These are phyloP conservation scores for Mycosphaerella sp. DNA, from an alignment of 2,329 filamentous ascomycete genomes.

Conservation along the genomic window DNA sequence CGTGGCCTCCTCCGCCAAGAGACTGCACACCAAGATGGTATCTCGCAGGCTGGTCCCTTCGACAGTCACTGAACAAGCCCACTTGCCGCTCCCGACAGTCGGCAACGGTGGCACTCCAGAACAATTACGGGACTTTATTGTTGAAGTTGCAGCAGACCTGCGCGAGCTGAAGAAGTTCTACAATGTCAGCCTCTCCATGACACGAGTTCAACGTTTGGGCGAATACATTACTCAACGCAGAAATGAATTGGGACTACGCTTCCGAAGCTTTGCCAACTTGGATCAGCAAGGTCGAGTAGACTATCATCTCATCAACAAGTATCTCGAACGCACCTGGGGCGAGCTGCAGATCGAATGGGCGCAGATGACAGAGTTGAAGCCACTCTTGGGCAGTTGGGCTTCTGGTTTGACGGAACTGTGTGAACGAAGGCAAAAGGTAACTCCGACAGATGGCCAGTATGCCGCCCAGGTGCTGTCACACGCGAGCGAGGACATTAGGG, in stretches of 20 bases:
- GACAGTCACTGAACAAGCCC: not conserved
- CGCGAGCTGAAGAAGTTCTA: conserved; percentile 47
- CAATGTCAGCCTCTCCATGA: conserved; percentile 43
- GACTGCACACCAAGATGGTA: not conserved
- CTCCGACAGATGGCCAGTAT: conserved; percentile 40
- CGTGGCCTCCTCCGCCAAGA: not conserved
- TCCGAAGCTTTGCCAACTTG: conserved; percentile 33
- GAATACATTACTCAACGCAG: conserved; percentile 43
- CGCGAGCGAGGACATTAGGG: conserved; percentile 32
- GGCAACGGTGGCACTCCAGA: not conserved
- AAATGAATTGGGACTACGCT: conserved; percentile 30
- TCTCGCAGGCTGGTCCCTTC: not conserved
- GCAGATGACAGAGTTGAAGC: conserved; percentile 20
- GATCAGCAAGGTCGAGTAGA: conserved; percentile 45
- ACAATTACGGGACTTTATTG: conserved; percentile 7
- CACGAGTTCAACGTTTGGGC: conserved; percentile 38
- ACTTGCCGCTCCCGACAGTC: not conserved
- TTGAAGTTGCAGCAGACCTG: conserved; percentile 35
- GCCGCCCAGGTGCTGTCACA: conserved; percentile 42
- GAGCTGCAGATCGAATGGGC: conserved; percentile 27
- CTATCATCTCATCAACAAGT: conserved; percentile 46
- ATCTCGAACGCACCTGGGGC: conserved; percentile 32
- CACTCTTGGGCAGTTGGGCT: conserved; percentile 22
- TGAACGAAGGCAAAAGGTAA: conserved; percentile 45
- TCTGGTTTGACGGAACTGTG: conserved; percentile 41